Percentiles rank a stretch among this genome's conserved stretches.
These are phyloP conservation scores for Neohortaea acidophila DNA, from an alignment of 495 filamentous ascomycete species.

Conservation along the genomic window DNA sequence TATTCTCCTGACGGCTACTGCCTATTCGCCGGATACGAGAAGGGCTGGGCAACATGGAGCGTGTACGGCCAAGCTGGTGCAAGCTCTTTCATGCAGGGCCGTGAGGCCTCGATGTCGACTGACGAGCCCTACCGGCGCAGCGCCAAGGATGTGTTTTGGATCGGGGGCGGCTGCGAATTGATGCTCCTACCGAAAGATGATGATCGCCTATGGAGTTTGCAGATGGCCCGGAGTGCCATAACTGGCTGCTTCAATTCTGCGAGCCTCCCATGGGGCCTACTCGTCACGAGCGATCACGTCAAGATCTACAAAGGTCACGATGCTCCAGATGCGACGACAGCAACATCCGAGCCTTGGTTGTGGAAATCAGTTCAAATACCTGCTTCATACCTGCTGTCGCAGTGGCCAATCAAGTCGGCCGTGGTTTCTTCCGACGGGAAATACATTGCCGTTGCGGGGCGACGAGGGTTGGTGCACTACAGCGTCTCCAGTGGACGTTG, in stretches of 20 bases:
- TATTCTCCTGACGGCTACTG: conserved; percentile 97
- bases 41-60: conserved; percentile 91
- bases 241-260: conserved; percentile 81
- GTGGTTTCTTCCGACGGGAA: conserved; percentile 81
- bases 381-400: conserved; percentile 63
- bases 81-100: conserved; percentile 62
- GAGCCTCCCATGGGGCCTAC: conserved; percentile 74
- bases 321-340: conserved; percentile 70
- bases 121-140: conserved; percentile 69
- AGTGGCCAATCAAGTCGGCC: conserved; percentile 80
- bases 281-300: conserved; percentile 70
- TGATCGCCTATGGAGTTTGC: conserved; percentile 70
- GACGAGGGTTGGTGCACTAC: conserved; percentile 85
- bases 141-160: conserved; percentile 61
- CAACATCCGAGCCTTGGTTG: conserved; percentile 78
- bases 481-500: conserved; percentile 87
- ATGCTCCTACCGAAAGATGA: conserved; percentile 53
- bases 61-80: conserved; percentile 84
- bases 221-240: conserved; percentile 81
- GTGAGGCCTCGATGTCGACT: conserved; percentile 45
- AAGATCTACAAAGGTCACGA: conserved; percentile 91
- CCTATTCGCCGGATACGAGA: conserved; percentile 82
- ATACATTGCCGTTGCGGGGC: conserved; percentile 90
- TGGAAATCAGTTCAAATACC: conserved; percentile 91
- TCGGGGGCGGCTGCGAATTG: conserved; percentile 74